Percentiles rank a stretch among this genome's conserved stretches.
These are phyloP conservation scores for Rosellinia necatrix DNA, from an alignment of 2,329 filamentous ascomycete genomes.

Conservation along the genomic window DNA sequence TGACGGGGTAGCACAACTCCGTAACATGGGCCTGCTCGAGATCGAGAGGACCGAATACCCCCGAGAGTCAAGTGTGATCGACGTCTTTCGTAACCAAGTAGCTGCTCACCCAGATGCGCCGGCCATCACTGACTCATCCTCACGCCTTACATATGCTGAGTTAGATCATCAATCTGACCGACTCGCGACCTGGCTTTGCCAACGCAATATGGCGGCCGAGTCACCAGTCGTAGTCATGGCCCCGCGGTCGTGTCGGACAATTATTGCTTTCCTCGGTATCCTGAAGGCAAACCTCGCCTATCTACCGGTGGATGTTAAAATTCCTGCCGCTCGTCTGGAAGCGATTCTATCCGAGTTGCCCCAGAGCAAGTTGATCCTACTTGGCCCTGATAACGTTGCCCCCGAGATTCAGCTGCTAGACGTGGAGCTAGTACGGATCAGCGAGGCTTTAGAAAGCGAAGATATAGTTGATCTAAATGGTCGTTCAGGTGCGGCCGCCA, in stretches of 20 bases:
- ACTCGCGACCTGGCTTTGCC: constrained; percentile 12
- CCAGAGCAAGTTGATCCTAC: not conserved
- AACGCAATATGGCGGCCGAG: constrained; percentile 15
- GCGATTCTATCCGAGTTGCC: constrained; percentile 10
- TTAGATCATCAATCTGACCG: constrained; percentile 16
- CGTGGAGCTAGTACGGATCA: constrained; percentile 8
- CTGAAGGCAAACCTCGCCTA: constrained; percentile 17
- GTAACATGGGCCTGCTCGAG: constrained; percentile 9
- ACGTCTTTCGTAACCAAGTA: constrained; percentile 19
- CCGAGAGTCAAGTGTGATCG: constrained; percentile 14
- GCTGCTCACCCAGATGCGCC: not conserved
- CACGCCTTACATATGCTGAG: constrained; percentile 17
- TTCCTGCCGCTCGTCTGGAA: constrained; percentile 5
- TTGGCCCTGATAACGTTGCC: not conserved
- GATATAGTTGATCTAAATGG: constrained; percentile 1
- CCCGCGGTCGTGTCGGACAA: constrained; percentile 17
- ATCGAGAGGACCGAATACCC: constrained; percentile 12
- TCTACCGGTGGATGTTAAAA: constrained; percentile 9
- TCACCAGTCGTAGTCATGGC: constrained; percentile 16
- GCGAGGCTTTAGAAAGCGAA: not conserved
- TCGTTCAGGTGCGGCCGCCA: not conserved
- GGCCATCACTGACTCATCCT: constrained; percentile 15
- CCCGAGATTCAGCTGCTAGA: not conserved
- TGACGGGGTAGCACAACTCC: constrained; percentile 3
- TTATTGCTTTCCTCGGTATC: constrained; percentile 12